phyloP scores from a whole-genome alignment of 2,329 filamentous ascomycete genomes.

The Epicoccum nigrum region DNA sequence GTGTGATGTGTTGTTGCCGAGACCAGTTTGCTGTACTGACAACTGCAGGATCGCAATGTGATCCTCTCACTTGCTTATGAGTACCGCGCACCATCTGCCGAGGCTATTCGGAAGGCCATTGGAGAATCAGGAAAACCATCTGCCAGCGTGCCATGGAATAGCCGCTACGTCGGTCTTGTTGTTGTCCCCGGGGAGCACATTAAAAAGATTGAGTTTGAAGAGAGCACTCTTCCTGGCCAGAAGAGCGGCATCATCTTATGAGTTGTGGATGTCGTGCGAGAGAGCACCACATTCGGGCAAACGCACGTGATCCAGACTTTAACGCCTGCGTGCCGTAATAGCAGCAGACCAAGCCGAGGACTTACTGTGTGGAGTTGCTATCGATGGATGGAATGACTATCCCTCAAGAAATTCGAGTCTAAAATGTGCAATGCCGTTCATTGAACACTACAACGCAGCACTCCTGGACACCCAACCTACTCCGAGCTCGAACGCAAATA shows the following conservation, averaged over 20 bases:
- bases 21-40: background rate
- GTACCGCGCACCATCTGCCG: slow-evolving; percentile 73
- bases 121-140: slow-evolving; percentile 50
- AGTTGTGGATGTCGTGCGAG: background rate
- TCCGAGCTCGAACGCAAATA: no score
- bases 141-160: slow-evolving; percentile 72
- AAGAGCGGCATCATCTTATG: slow-evolving; percentile 33
- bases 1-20: slow-evolving; percentile 57
- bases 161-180: slow-evolving; percentile 85
- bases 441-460: no score
- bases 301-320: no score
- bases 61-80: slow-evolving; percentile 87
- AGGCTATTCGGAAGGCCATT: slow-evolving; percentile 49
- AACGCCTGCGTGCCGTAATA: no score
- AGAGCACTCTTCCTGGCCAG: slow-evolving; percentile 48
- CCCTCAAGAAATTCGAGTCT: no score
- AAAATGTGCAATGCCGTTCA: no score
- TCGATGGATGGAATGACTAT: no score
- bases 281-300: background rate
- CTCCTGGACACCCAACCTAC: no score
- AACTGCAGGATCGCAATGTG: slow-evolving; percentile 77
- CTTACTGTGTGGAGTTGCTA: no score
- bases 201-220: slow-evolving; percentile 85
- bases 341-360: no score
- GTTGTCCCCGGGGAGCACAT: slow-evolving; percentile 89